A percentile compares a stretch with the other conserved stretches of the same genome.
phyloP scores from a whole-genome alignment of 75 land plant genomes.

The Sequoiadendron giganteum region DNA sequence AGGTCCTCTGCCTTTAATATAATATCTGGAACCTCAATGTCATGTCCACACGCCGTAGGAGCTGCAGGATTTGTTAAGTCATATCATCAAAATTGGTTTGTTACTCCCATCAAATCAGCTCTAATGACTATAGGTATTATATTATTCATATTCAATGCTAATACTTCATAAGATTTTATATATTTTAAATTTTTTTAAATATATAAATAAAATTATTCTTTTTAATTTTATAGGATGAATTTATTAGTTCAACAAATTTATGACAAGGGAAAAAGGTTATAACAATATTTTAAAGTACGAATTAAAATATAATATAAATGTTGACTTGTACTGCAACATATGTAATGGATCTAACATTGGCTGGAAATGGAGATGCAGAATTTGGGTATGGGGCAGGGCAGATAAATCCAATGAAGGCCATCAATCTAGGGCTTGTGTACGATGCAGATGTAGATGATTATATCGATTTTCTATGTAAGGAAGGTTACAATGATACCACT shows the following conservation, averaged over 20 bases:
- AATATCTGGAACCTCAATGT: slow-evolving; percentile 64
- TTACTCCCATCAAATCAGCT: background rate
- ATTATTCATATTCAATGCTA: background rate
- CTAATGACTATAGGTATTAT: background rate
- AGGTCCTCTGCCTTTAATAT: slow-evolving; percentile 12
- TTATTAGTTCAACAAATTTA: background rate
- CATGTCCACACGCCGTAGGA: slow-evolving; percentile 12
- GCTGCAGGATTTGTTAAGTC: background rate
- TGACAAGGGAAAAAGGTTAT: too few relatives aligned
- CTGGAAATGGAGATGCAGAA: too few relatives aligned
- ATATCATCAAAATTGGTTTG: background rate
- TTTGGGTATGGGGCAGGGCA: slow-evolving; percentile 43
- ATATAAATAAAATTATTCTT: background rate
- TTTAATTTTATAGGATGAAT: background rate
- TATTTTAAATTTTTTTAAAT: too few relatives aligned
- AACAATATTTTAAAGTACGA: too few relatives aligned
- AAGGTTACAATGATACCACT: background rate
- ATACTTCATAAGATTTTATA: too few relatives aligned
- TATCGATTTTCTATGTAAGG: background rate
- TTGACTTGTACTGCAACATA: slow-evolving; percentile 1
- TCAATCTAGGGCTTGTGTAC: slow-evolving; percentile 14
- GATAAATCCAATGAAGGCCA: slow-evolving; percentile 27
- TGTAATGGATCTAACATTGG: too few relatives aligned
- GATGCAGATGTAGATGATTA: too few relatives aligned
- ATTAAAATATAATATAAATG: too few relatives aligned